Conservation (phyloP, 371 early-diverging fungal species). For the Mortierella sp. region DNA sequence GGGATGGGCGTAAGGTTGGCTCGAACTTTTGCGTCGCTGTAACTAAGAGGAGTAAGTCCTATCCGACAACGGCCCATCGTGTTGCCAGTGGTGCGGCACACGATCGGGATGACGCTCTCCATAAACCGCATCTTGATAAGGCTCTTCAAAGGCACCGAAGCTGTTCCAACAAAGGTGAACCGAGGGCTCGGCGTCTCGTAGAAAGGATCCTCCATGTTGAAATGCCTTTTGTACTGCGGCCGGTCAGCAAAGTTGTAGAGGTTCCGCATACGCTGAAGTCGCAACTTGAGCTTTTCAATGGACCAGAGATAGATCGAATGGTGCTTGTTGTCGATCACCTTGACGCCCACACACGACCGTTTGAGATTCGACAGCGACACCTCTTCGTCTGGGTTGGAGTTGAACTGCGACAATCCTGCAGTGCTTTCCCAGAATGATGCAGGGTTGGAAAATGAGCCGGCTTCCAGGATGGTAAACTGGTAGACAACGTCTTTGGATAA, state of each 20-base stretch:
- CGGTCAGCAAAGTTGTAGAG: constrained; percentile 82
- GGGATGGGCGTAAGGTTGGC: constrained; percentile 10
- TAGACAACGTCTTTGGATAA: constrained; percentile 83
- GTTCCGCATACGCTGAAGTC: constrained; percentile 86
- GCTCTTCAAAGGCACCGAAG: constrained; percentile 63
- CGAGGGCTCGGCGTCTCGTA: constrained; percentile 68
- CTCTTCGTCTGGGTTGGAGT: constrained; percentile 66
- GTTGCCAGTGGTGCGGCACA: constrained; percentile 70
- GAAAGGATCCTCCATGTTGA: constrained; percentile 85
- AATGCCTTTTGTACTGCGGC: constrained; percentile 79
- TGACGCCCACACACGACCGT: constrained; percentile 77
- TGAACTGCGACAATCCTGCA: constrained; percentile 68
- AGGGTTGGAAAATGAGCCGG: constrained; percentile 69
- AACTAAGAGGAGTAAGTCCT: constrained; percentile 64
- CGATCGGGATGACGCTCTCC: constrained; percentile 64
- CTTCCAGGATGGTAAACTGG: constrained; percentile 83
- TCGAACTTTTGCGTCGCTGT: constrained; percentile 31
- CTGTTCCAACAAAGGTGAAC: constrained; percentile 75
- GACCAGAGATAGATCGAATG: constrained; percentile 84
- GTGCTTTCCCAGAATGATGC: constrained; percentile 76
- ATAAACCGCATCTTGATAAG: constrained; percentile 66
- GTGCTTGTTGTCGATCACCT: constrained; percentile 82
- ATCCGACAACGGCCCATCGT: constrained; percentile 65
- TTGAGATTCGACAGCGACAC: constrained; percentile 62
- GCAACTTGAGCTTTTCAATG: constrained; percentile 73